phyloP scores from a whole-genome alignment of 2,329 filamentous ascomycete genomes.

The Coleophoma cylindrospora region DNA sequence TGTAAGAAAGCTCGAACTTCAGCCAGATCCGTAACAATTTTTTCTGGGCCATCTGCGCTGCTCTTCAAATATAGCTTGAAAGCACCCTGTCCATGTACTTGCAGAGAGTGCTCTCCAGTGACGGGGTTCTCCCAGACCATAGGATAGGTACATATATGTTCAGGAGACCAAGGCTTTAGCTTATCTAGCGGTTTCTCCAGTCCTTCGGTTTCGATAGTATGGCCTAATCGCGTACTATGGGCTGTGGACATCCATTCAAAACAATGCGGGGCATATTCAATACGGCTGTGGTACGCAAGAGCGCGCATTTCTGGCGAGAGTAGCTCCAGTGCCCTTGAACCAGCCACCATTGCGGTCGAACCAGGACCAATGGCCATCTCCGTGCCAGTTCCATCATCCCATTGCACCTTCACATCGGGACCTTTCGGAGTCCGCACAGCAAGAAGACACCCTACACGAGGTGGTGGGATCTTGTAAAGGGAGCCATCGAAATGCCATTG shows the following conservation, averaged over 20 bases:
- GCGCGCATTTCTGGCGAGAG: conserved; percentile 22
- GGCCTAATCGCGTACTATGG: conserved; percentile 26
- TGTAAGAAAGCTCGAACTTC: conserved; percentile 27
- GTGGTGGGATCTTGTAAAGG: conserved; percentile 29
- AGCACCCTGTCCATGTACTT: conserved; percentile 31
- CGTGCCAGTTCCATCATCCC: conserved; percentile 30
- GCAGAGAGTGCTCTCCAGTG: conserved; percentile 22
- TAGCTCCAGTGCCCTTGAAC: conserved; percentile 15
- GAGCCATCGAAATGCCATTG: conserved; percentile 32
- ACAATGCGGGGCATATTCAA: conserved; percentile 31
- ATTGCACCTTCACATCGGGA: conserved; percentile 18
- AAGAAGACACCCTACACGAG: conserved; percentile 29
- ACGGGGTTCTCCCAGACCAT: conserved; percentile 33
- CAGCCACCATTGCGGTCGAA: conserved; percentile 28
- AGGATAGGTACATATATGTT: conserved; percentile 28
- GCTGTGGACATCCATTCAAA: conserved; percentile 33
- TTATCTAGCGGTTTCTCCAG: conserved; percentile 24
- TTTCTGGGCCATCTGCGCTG: conserved; percentile 19
- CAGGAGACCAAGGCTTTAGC: conserved; percentile 23
- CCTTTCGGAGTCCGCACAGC: conserved; percentile 30
- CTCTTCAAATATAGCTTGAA: conserved; percentile 28
- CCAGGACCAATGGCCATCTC: conserved; percentile 28
- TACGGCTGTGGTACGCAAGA: conserved; percentile 25
- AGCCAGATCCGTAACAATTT: conserved; percentile 20
- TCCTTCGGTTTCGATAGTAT: conserved; percentile 22